Conservation (phyloP, 1,284 basidiomycete genomes). For the Cutaneotrichosporon sp. region DNA sequence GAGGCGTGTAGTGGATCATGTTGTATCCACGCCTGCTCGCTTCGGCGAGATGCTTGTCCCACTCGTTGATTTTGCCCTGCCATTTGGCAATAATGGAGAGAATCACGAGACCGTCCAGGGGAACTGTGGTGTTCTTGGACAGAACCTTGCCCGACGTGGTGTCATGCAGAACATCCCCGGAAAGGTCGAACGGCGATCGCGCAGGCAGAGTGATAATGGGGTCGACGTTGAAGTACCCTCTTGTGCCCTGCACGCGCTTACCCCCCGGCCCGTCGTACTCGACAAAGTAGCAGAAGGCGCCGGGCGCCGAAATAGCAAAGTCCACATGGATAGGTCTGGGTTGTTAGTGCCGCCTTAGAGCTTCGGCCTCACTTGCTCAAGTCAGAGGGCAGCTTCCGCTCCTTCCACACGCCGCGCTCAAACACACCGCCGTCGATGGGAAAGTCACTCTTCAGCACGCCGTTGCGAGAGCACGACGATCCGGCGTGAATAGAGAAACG, state of each 20-base stretch:
- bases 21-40: constrained; percentile 85
- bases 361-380: constrained; percentile 54
- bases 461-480: constrained; percentile 77
- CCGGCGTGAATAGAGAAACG: constrained; percentile 84
- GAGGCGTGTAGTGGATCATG: constrained; percentile 89
- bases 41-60: constrained; percentile 73
- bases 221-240: constrained; percentile 93
- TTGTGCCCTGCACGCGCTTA: constrained; percentile 63
- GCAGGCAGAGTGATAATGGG: constrained; percentile 70
- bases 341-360: neutral
- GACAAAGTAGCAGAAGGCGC: constrained; percentile 87
- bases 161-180: constrained; percentile 48
- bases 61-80: constrained; percentile 78
- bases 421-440: constrained; percentile 85
- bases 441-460: constrained; percentile 88
- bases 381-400: constrained; percentile 54
- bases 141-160: constrained; percentile 54
- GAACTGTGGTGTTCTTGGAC: constrained; percentile 49
- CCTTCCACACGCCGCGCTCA: constrained; percentile 65
- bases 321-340: constrained; percentile 83
- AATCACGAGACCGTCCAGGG: constrained; percentile 77
- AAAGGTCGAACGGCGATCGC: constrained; percentile 57
- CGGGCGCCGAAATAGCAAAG: constrained; percentile 87
- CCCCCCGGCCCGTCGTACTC: constrained; percentile 65
- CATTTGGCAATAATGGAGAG: constrained; percentile 89